A percentile compares a stretch with the other conserved stretches of the same genome.
Conservation (phyloP, 2,329 filamentous ascomycete genomes). For the Fusarium falciforme region DNA sequence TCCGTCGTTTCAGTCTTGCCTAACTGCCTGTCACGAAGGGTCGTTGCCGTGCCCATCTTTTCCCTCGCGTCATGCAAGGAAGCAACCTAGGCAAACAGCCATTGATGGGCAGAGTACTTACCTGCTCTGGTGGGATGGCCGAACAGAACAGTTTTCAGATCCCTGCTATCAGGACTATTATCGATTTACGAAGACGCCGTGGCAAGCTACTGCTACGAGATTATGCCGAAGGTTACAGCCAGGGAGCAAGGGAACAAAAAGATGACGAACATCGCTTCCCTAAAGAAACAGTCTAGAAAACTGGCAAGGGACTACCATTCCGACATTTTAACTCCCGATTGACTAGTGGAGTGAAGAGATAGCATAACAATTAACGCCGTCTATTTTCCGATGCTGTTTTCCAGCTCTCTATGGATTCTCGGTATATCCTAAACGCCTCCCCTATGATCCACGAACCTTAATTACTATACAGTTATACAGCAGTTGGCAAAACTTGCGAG, state of each 20-base stretch:
- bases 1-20: not conserved
- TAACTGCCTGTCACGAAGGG: not conserved
- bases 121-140: not conserved
- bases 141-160: not conserved
- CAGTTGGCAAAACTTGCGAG: not conserved
- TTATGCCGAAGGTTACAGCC: not conserved
- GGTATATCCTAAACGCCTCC: not conserved
- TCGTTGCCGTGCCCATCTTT: not conserved
- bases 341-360: not conserved
- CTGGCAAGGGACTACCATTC: not conserved
- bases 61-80: not conserved
- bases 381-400: not conserved
- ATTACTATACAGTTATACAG: conserved; percentile 1
- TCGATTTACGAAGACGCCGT: not conserved
- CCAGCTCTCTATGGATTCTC: not conserved
- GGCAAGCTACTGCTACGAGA: not conserved
- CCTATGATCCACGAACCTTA: not conserved
- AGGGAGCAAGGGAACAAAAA: not conserved
- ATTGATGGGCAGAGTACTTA: not conserved
- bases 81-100: conserved; percentile 10
- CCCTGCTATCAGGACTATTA: not conserved
- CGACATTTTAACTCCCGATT: not conserved
- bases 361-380: not conserved
- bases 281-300: conserved; percentile 13
- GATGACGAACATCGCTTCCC: not conserved